Evolutionary conservation across 2,329 filamentous ascomycete genomes (phyloP).

Genomic region (Apiospora aurea): DNA sequence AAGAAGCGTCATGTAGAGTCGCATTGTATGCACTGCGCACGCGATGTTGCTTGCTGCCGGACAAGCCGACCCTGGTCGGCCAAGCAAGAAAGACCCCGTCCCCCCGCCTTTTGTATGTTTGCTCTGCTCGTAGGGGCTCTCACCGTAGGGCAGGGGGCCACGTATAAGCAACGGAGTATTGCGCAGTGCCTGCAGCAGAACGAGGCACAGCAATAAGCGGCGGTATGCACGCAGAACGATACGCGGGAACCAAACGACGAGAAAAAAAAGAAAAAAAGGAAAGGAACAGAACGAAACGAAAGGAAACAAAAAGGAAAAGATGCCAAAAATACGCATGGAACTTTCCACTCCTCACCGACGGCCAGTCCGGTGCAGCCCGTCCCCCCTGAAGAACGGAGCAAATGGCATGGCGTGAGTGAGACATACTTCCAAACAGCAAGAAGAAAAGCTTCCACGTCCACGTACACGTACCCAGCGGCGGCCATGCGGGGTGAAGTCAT

Average conservation of each 20-base stretch:
- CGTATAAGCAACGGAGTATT: neutral
- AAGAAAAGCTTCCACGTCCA: neutral
- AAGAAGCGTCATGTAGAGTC: neutral
- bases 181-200: constrained; percentile 11
- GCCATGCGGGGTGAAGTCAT: constrained; percentile 11
- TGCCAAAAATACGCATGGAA: neutral
- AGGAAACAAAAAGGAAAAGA: neutral
- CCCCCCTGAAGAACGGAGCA: neutral
- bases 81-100: neutral
- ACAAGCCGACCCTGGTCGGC: constrained; percentile 3
- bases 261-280: neutral
- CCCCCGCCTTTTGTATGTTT: constrained; percentile 15
- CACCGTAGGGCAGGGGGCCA: neutral
- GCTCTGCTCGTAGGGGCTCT: neutral
- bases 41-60: constrained; percentile 8
- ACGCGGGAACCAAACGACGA: neutral
- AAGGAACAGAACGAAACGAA: neutral
- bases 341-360: neutral
- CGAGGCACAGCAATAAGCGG: neutral
- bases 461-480: neutral
- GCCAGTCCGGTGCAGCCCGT: neutral
- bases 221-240: neutral
- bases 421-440: neutral
- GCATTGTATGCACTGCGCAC: constrained; percentile 21
- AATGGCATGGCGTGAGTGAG: neutral